Evolutionary conservation across 345 rosid species (phyloP).

Genomic region (Corchorus capsularis): DNA sequence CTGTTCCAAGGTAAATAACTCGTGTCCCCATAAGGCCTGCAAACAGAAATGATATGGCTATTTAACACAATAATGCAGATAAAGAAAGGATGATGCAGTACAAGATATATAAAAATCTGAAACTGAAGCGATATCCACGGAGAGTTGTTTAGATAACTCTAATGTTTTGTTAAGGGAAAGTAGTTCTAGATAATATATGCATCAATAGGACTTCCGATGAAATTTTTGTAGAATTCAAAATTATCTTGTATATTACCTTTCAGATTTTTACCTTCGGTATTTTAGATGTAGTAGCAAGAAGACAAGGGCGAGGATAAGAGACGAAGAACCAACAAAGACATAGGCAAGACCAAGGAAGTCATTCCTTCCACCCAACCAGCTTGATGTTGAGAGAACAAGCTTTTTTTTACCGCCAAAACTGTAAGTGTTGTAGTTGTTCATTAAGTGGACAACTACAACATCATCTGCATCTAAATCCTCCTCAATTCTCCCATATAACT

Average conservation of each 20-base stretch:
- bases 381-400: conserved; percentile 74
- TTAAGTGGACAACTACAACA: conserved; percentile 46
- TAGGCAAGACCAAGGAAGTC: conserved; percentile 77
- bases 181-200: not conserved
- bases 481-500: conserved; percentile 80
- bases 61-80: not conserved
- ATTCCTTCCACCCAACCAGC: conserved; percentile 84
- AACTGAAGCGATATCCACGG: not conserved
- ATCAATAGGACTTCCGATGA: not conserved
- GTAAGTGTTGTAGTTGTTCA: conserved; percentile 82
- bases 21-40: conserved; percentile 56
- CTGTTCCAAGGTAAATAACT: conserved; percentile 49
- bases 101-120: not conserved
- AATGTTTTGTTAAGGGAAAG: not conserved
- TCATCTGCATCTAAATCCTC: conserved; percentile 66
- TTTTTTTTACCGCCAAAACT: conserved; percentile 83
- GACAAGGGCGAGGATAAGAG: conserved; percentile 54
- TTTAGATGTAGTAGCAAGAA: conserved; percentile 72
- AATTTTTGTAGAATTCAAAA: conserved; percentile 14
- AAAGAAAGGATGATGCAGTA: not conserved
- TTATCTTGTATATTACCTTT: not conserved
- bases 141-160: not conserved
- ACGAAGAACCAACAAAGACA: conserved; percentile 63
- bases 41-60: conserved; percentile 13
- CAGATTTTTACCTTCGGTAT: conserved; percentile 47